These are phyloP conservation scores for Colletotrichum spaethianum DNA, from an alignment of 2,329 filamentous ascomycete genomes.

Conservation along the genomic window DNA sequence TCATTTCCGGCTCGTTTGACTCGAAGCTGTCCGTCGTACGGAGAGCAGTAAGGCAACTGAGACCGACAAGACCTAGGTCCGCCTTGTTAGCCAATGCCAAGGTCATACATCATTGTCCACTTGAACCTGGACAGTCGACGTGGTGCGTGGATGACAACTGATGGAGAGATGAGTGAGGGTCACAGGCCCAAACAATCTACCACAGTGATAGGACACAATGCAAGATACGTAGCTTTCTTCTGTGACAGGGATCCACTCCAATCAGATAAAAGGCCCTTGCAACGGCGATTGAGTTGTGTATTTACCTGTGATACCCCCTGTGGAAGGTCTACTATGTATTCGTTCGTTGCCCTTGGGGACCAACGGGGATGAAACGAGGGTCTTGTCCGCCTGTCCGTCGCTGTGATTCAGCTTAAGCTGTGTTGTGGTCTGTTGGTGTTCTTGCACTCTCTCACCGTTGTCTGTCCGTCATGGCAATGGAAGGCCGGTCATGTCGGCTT, in stretches of 20 bases:
- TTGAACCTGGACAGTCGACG: background rate
- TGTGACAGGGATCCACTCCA: conserved; percentile 4
- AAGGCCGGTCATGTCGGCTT: background rate
- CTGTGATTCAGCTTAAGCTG: background rate
- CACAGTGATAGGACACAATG: conserved; percentile 2
- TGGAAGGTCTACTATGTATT: background rate
- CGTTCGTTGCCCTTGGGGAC: background rate
- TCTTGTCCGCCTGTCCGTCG: background rate
- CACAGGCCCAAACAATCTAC: conserved; percentile 9
- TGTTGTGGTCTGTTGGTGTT: background rate
- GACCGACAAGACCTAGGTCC: background rate
- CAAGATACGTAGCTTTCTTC: conserved; percentile 20
- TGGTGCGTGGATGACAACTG: conserved; percentile 17
- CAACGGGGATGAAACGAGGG: background rate
- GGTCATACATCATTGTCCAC: background rate
- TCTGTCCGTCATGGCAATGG: background rate
- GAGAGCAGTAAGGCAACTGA: background rate
- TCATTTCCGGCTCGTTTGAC: background rate
- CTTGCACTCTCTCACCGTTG: background rate
- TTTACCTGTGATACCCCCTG: background rate
- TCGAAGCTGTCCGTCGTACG: background rate
- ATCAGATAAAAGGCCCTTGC: conserved; percentile 18
- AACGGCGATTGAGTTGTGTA: conserved; percentile 30
- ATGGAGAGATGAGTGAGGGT: conserved; percentile 29
- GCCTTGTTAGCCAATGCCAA: background rate